Evolutionary conservation across 495 filamentous ascomycete genomes (phyloP), one percentile per base, ranked within the genome.

Genomic region (Venustampulla echinocandica): DNA sequence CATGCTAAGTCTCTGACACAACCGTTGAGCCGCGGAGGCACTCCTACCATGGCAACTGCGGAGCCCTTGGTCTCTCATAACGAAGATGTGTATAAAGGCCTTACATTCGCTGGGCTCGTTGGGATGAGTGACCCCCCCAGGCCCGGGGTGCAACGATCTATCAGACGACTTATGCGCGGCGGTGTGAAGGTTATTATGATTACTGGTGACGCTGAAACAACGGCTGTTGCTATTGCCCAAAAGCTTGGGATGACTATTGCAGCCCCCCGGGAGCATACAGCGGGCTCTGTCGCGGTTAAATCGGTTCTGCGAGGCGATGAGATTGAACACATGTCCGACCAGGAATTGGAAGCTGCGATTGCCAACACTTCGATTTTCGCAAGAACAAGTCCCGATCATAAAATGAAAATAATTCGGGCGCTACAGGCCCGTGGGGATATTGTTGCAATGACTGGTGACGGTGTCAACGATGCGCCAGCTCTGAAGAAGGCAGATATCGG

Each of bases 181-280:
- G 86, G 87, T 9, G 93, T 98, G 42, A 87, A 87, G 56, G 83
- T 97, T 24, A 94, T 97, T 54, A 98, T 98, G 92, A 97, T 98
- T 53, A 98, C 92, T 10, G 92, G 92, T 46, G 92, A 98, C 64
- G 82, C 92, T 11, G 86, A 96, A 56, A 88, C 85, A 4, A 98
- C 92, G 0, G 92, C 92, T 11, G 70, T 95, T 30, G 92, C 92
- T 1, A 95, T 97, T 58, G 92, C 83, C 15, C 86, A 76, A 64
- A 88, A 93, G 62, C 76, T 98, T 19, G 90, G 92, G 39, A 98
- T 98, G 85, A 81, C 86, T 1, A 69, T 78, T 32, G 69, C 70
- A 10, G 59, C 62, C 2, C 65, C 72, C 15, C 63, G 65, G 13
- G 65, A 64, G 14, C 68, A 72, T 34, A 60, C 66, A 19, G 47